Percentiles rank a stretch among this genome's conserved stretches.
Conservation (phyloP, 805 yeast species). For the Lachancea meyersii region DNA sequence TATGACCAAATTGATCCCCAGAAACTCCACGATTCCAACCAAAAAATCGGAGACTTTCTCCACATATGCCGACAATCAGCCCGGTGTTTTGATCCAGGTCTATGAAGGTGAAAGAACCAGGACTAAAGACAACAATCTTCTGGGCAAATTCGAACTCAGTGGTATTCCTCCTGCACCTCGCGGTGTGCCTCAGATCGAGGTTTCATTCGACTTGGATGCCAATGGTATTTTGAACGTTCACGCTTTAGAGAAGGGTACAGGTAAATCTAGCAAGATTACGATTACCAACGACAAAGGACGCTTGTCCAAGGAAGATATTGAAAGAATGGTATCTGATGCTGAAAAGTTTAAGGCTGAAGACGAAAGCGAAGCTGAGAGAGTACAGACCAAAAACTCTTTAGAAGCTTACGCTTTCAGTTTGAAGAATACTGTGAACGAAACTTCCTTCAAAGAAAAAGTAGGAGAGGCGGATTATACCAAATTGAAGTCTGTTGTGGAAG, state of each 20-base stretch:
- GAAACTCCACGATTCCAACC: conserved; percentile 96
- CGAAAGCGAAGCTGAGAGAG: conserved; percentile 89
- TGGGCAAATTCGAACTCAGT: conserved; percentile 93
- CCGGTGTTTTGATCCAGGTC: conserved; percentile 96
- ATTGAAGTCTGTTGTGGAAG: conserved; percentile 74
- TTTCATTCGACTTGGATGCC: conserved; percentile 93
- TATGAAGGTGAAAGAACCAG: conserved; percentile 97
- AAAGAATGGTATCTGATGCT: conserved; percentile 96
- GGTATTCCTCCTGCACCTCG: conserved; percentile 99
- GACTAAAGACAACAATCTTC: conserved; percentile 91
- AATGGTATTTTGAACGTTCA: conserved; percentile 95
- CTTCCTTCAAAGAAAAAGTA: conserved; percentile 73
- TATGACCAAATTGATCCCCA: conserved; percentile 95
- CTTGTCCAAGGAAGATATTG: conserved; percentile 94
- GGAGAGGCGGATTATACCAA: conserved; percentile 61
- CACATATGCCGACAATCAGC: conserved; percentile 96
- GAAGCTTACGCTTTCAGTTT: conserved; percentile 93
- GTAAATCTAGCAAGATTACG: conserved; percentile 94
- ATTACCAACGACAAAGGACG: conserved; percentile 99
- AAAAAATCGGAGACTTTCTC: conserved; percentile 96
- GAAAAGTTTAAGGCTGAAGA: conserved; percentile 96
- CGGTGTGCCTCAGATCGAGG: conserved; percentile 98
- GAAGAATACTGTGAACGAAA: conserved; percentile 74
- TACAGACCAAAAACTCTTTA: conserved; percentile 88
- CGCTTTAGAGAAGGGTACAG: conserved; percentile 97